phyloP scores from a whole-genome alignment of 371 early-diverging fungal genomes.

The Mortierella polycephala region DNA sequence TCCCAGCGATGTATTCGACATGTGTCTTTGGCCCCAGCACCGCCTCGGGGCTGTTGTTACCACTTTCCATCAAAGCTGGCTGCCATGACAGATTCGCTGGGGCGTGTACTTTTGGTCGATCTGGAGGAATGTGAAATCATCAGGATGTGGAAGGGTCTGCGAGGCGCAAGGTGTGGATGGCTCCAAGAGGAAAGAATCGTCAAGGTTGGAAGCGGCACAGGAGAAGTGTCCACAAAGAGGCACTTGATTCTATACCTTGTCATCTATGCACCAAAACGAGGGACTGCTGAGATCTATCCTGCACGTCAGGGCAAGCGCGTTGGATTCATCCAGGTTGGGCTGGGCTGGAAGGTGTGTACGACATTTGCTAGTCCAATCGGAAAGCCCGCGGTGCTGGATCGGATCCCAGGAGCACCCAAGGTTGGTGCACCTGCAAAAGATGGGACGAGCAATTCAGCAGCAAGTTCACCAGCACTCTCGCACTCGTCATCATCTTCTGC shows the following conservation, averaged over 20 bases:
- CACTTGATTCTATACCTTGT: conserved; percentile 63
- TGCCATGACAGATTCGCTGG: conserved; percentile 68
- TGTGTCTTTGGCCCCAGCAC: conserved; percentile 60
- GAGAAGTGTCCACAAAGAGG: conserved; percentile 23
- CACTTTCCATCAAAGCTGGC: conserved; percentile 59
- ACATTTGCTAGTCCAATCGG: conserved; percentile 54
- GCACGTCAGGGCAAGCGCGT: conserved; percentile 71
- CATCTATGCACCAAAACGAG: conserved; percentile 68
- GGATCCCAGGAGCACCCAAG: conserved; percentile 58
- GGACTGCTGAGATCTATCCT: conserved; percentile 66
- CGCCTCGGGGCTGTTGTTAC: conserved; percentile 59
- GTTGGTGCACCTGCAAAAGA: conserved; percentile 4
- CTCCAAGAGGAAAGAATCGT: conserved; percentile 50
- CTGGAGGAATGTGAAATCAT: conserved; percentile 66
- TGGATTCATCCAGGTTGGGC: conserved; percentile 67
- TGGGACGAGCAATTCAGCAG: neutral
- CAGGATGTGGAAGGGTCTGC: conserved; percentile 76
- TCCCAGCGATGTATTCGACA: conserved; percentile 61
- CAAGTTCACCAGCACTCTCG: conserved; percentile 8
- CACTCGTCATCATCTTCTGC: neutral
- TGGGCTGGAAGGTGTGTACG: conserved; percentile 63
- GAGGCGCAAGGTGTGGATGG: conserved; percentile 76
- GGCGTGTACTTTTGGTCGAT: conserved; percentile 73
- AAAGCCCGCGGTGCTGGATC: conserved; percentile 59
- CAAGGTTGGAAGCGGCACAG: conserved; percentile 1